Conservation (phyloP, 306 rosid species). For the Lathyrus sativus region DNA sequence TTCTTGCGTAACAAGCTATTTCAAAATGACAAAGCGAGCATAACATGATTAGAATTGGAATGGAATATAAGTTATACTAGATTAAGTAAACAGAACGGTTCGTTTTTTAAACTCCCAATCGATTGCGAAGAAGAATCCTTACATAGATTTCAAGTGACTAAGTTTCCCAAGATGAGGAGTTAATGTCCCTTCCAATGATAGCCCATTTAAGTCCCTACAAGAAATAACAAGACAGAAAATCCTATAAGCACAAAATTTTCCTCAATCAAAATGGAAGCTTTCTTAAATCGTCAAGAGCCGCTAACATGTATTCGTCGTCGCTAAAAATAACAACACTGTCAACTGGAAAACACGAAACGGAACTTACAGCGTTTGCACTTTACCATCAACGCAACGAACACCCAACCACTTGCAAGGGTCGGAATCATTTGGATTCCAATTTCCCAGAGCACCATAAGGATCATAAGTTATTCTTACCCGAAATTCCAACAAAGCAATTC, state of each 20-base stretch:
- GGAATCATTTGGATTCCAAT: constrained; percentile 70
- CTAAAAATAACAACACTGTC: neutral
- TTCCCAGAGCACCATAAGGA: constrained; percentile 61
- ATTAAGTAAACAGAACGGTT: constrained; percentile 5
- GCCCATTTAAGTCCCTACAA: constrained; percentile 64
- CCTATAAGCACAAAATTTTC: constrained; percentile 25
- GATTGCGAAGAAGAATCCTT: constrained; percentile 47
- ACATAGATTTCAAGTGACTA: constrained; percentile 66
- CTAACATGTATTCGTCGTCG: neutral
- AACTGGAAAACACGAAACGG: constrained; percentile 16
- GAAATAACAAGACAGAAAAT: constrained; percentile 30
- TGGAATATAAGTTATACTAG: constrained; percentile 14
- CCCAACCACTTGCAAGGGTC: constrained; percentile 81
- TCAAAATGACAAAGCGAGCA: constrained; percentile 36
- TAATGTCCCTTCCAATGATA: constrained; percentile 79
- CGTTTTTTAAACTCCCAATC: constrained; percentile 6
- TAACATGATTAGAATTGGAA: constrained; percentile 24
- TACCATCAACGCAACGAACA: constrained; percentile 61
- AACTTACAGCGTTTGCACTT: constrained; percentile 79
- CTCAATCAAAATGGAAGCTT: constrained; percentile 5
- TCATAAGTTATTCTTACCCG: constrained; percentile 60
- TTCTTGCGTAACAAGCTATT: constrained; percentile 72
- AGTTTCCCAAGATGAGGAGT: constrained; percentile 83
- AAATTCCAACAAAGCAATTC: constrained; percentile 66
- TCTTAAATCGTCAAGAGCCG: neutral